phyloP scores from a whole-genome alignment of 2,329 filamentous ascomycete genomes.

The Ceratocystis cubensis region DNA sequence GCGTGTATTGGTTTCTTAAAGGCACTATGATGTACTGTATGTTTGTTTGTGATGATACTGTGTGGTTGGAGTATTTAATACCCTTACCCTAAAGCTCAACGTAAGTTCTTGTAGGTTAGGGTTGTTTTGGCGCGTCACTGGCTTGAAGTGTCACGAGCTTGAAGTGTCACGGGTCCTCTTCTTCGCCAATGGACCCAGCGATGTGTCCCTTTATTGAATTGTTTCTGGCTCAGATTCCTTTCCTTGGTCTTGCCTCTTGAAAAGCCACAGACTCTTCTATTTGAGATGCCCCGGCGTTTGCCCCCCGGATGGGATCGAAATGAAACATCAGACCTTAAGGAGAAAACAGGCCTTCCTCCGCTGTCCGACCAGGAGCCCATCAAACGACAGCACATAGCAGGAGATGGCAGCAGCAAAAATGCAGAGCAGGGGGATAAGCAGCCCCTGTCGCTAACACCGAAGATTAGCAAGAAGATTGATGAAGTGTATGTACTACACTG shows the following conservation, averaged over 20 bases:
- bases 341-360: neutral
- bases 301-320: neutral
- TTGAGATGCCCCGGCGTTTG: neutral
- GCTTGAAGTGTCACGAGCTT: too few species aligned
- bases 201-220: too few species aligned
- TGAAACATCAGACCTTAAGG: neutral
- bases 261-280: neutral
- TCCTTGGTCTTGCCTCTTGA: neutral
- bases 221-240: neutral
- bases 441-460: neutral
- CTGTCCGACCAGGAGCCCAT: neutral
- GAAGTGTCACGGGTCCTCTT: too few species aligned
- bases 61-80: too few species aligned
- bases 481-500: neutral
- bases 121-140: too few species aligned
- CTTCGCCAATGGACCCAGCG: too few species aligned
- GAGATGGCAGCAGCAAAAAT: neutral
- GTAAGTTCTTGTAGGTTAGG: too few species aligned
- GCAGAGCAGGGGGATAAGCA: neutral
- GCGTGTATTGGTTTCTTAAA: too few species aligned
- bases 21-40: too few species aligned
- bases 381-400: neutral
- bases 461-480: neutral
- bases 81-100: too few species aligned
- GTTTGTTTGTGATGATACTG: too few species aligned